phyloP scores from a whole-genome alignment of 441 rosid genomes.

The Bocquillonia castaneifolia region DNA sequence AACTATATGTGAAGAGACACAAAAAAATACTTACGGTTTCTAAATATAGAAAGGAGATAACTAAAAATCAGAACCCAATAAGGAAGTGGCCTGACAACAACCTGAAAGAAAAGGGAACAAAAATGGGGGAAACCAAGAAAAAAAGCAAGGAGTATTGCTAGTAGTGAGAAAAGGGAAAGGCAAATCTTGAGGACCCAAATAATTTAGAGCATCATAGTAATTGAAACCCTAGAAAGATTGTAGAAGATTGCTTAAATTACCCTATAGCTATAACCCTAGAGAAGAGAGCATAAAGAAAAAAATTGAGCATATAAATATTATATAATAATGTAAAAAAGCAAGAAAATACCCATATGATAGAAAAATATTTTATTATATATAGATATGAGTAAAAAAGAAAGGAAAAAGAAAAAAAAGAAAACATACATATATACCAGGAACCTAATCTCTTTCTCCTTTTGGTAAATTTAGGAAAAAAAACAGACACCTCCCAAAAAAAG shows the following conservation, averaged over 20 bases:
- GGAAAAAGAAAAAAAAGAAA: slow-evolving; percentile 9
- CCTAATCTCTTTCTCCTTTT: slow-evolving; percentile 59
- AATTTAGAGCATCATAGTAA: slow-evolving; percentile 2
- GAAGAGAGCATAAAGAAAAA: not conserved
- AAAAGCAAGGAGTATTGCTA: not conserved
- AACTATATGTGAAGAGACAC: too few relatives aligned
- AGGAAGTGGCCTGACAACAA: slow-evolving; percentile 28
- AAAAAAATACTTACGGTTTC: too few relatives aligned
- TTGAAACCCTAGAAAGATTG: slow-evolving; percentile 49
- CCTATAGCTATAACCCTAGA: slow-evolving; percentile 33
- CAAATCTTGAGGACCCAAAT: slow-evolving; percentile 1
- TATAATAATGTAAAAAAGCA: too few relatives aligned
- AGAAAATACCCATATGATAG: too few relatives aligned
- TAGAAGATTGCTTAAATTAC: not conserved
- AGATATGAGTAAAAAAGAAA: not conserved
- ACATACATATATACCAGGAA: slow-evolving; percentile 19
- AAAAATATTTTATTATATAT: too few relatives aligned
- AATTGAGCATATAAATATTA: not conserved
- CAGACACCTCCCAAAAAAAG: slow-evolving; percentile 33
- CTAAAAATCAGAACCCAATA: slow-evolving; percentile 22
- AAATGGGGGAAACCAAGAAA: not conserved
- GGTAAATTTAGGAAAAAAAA: slow-evolving; percentile 37
- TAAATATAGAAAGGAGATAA: slow-evolving; percentile 25
- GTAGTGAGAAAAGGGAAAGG: not conserved
- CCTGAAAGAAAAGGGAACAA: slow-evolving; percentile 3